Conservation (phyloP, 163 green algal species). For the Chlorella variabilis region DNA sequence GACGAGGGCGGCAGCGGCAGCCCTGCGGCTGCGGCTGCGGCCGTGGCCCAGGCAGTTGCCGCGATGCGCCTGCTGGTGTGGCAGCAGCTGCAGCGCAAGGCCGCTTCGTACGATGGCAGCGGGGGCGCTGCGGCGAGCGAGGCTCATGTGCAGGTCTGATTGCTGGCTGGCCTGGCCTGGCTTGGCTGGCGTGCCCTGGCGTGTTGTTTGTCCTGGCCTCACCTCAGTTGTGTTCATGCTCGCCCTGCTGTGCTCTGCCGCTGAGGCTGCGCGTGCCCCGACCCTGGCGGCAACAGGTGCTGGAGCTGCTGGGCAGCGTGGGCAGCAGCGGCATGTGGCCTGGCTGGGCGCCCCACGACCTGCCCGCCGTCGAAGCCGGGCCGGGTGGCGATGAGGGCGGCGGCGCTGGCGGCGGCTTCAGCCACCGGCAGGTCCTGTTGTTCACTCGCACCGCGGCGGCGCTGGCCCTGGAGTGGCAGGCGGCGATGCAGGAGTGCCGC, state of each 20-base stretch:
- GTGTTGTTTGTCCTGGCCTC: too few relatives aligned
- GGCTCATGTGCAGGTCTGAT: conserved; percentile 27
- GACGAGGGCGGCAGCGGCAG: not conserved
- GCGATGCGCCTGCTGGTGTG: conserved; percentile 21
- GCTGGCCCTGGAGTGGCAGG: conserved; percentile 35
- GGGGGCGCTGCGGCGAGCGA: conserved; percentile 7
- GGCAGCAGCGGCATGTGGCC: conserved; percentile 36
- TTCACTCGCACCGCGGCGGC: conserved; percentile 7
- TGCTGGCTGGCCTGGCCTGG: not conserved
- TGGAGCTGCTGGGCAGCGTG: conserved; percentile 41
- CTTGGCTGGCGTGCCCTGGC: not conserved
- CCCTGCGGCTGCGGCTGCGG: not conserved
- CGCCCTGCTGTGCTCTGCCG: too few relatives aligned
- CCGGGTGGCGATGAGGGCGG: not conserved
- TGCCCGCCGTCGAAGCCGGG: not conserved
- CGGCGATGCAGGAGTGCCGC: conserved; percentile 12
- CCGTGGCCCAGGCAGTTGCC: not conserved
- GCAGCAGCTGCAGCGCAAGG: conserved; percentile 22
- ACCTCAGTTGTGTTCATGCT: too few relatives aligned
- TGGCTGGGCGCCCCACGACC: conserved; percentile 23
- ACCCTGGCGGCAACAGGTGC: conserved; percentile 17
- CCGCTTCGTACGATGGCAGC: not conserved
- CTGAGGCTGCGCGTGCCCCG: too few relatives aligned
- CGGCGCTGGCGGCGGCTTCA: not conserved
- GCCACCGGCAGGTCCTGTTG: conserved; percentile 37